Evolutionary conservation across 2,329 filamentous ascomycete genomes (phyloP).

Genomic region (Penicillium sclerotigenum): DNA sequence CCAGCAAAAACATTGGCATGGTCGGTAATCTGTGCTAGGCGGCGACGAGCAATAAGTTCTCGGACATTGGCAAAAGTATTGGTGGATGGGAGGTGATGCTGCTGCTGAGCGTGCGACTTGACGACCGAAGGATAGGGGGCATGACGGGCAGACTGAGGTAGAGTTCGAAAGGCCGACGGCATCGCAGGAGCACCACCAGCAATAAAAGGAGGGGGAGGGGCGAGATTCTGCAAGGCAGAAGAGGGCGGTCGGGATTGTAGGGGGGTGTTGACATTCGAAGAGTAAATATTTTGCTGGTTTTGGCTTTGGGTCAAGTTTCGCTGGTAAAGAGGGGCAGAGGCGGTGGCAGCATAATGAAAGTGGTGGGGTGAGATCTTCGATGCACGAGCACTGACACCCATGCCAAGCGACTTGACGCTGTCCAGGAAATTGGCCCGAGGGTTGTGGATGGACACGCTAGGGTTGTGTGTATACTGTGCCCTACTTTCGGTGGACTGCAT

Average conservation of each 20-base stretch:
- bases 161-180: constrained; percentile 43
- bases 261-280: constrained; percentile 19
- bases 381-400: constrained; percentile 26
- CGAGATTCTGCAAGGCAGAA: constrained; percentile 35
- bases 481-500: constrained; percentile 83
- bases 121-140: constrained; percentile 37
- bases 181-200: constrained; percentile 40
- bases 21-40: constrained; percentile 44
- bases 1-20: constrained; percentile 46
- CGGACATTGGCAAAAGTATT: constrained; percentile 43
- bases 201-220: constrained; percentile 34
- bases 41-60: constrained; percentile 42
- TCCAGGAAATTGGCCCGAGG: constrained; percentile 51
- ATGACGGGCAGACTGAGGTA: constrained; percentile 39
- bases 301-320: constrained; percentile 18
- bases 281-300: constrained; percentile 18
- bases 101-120: constrained; percentile 35
- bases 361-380: constrained; percentile 28
- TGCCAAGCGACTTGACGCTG: constrained; percentile 43
- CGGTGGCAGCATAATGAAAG: constrained; percentile 26
- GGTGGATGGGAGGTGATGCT: constrained; percentile 32
- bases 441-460: constrained; percentile 49
- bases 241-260: constrained; percentile 31
- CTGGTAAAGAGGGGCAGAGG: constrained; percentile 26
- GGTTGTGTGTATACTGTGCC: constrained; percentile 85